These are phyloP conservation scores for Auricularia heimuer DNA, from an alignment of 768 basidiomycete genomes.

Conservation along the genomic window DNA sequence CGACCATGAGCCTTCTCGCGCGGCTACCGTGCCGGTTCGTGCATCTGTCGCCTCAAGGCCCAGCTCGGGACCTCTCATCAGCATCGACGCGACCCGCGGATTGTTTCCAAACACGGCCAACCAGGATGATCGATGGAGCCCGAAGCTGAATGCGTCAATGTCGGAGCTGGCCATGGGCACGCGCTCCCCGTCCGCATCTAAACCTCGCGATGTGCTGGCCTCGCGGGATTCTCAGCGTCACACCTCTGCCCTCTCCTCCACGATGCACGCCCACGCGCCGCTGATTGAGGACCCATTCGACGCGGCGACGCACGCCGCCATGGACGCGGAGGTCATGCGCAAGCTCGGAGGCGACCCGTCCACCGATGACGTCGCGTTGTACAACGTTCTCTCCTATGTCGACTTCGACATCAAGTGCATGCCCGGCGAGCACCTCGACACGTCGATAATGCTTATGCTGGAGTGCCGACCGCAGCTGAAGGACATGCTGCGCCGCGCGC, in stretches of 20 bases:
- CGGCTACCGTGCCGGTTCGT: too few species aligned
- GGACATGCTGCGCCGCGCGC: neutral
- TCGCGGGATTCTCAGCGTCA: neutral
- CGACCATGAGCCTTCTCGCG: too few species aligned
- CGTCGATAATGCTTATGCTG: neutral
- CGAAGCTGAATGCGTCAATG: too few species aligned
- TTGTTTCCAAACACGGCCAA: too few species aligned
- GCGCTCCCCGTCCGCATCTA: too few species aligned
- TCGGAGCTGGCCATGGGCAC: too few species aligned
- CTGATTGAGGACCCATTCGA: neutral
- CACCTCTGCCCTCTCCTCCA: neutral
- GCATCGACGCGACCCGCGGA: too few species aligned
- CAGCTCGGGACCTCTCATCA: too few species aligned
- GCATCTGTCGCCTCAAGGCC: too few species aligned
- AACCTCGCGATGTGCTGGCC: neutral
- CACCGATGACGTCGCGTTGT: slow-evolving; percentile 1
- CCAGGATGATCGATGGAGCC: too few species aligned
- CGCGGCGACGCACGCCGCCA: neutral
- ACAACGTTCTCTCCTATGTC: slow-evolving; percentile 1
- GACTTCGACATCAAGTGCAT: neutral
- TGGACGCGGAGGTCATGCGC: slow-evolving; percentile 2
- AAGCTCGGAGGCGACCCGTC: neutral
- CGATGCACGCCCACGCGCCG: neutral
- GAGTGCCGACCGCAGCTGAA: neutral
- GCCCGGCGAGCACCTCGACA: neutral